Evolutionary conservation across 2,329 filamentous ascomycete genomes (phyloP).

Genomic region (Fusarium multiceps): DNA sequence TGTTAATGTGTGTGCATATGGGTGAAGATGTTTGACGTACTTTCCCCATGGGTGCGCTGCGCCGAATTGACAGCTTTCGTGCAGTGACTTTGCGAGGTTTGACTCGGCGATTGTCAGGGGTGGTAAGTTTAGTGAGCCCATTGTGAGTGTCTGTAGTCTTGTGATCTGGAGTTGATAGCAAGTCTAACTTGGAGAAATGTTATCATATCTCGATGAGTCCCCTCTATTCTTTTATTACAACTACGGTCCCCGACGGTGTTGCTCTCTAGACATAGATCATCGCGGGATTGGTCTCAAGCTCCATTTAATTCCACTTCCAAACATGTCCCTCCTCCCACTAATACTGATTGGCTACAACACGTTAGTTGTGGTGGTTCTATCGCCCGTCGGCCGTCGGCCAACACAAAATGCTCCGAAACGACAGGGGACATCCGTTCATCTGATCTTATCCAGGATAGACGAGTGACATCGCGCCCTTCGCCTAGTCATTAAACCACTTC

Average conservation of each 20-base stretch:
- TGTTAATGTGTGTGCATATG: rapidly evolving
- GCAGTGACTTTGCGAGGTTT: constrained; percentile 3
- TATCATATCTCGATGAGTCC: not conserved
- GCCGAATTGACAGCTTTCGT: constrained; percentile 12
- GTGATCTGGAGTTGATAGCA: not conserved
- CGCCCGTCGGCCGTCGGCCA: constrained; percentile 8
- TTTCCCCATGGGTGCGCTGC: constrained; percentile 11
- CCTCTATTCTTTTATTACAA: not conserved
- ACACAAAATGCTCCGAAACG: not conserved
- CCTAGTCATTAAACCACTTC: no score
- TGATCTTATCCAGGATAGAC: not conserved
- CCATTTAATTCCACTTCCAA: not conserved
- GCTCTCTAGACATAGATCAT: no score
- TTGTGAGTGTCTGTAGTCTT: not conserved
- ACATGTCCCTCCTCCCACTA: not conserved
- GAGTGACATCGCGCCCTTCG: not conserved
- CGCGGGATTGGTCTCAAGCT: no score
- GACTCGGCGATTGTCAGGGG: not conserved
- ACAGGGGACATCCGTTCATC: not conserved
- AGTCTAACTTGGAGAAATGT: not conserved
- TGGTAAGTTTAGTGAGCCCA: not conserved
- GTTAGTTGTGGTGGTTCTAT: not conserved
- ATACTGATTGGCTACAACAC: not conserved
- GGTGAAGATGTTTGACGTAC: rapidly evolving
- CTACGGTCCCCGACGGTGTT: not conserved